Conservation (phyloP, 768 basidiomycete species). For the Boletus eberwhitei region DNA sequence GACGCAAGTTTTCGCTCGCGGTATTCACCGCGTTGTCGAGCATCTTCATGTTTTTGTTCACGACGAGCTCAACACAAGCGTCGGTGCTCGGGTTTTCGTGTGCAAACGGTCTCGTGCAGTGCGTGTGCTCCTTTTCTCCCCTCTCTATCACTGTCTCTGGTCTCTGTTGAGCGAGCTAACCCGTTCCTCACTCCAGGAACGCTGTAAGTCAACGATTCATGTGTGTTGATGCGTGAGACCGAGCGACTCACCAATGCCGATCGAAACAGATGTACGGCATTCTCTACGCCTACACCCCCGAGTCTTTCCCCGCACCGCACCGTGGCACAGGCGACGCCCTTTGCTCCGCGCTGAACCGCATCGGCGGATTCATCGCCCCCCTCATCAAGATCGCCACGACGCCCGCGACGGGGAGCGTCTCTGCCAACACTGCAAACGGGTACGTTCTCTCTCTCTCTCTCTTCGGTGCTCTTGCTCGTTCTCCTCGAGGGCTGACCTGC, state of each 20-base stretch:
- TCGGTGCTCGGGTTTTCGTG: conserved; percentile 47
- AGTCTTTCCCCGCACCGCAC: conserved; percentile 56
- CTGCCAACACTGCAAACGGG: conserved; percentile 36
- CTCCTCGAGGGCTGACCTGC: neutral
- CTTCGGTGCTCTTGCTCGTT: neutral
- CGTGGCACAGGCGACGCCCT: conserved; percentile 55
- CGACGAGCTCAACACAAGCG: conserved; percentile 40
- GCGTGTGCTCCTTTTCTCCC: conserved; percentile 12
- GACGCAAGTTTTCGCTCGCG: conserved; percentile 47
- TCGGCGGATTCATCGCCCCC: conserved; percentile 46
- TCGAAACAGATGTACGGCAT: conserved; percentile 45
- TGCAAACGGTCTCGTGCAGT: conserved; percentile 41
- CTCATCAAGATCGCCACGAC: conserved; percentile 48
- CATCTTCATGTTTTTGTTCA: conserved; percentile 51
- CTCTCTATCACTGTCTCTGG: no score
- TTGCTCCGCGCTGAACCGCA: conserved; percentile 46
- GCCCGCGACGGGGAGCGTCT: conserved; percentile 26
- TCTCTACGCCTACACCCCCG: conserved; percentile 56
- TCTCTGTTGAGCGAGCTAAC: neutral
- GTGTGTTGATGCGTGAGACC: neutral
- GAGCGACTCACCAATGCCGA: neutral
- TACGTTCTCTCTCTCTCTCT: conserved; percentile 9
- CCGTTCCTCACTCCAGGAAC: conserved; percentile 19
- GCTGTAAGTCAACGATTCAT: conserved; percentile 28
- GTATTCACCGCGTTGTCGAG: conserved; percentile 43